Conservation (phyloP, 305 asterid species). For the Caryopteris hybrid region DNA sequence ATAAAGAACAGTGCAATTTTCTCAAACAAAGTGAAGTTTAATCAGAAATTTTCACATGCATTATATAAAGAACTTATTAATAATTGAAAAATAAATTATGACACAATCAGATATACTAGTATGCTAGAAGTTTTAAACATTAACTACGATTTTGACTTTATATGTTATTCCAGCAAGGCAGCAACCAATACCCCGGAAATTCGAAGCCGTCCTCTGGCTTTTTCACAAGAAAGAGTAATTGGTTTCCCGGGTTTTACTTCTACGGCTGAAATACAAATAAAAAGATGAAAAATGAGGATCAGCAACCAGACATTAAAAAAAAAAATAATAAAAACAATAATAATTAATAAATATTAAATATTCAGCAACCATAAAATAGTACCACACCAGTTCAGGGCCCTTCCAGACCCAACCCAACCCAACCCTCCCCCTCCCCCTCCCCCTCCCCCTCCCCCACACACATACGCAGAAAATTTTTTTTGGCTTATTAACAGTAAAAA, state of each 20-base stretch:
- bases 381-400: not conserved
- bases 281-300: not conserved
- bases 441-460: not conserved
- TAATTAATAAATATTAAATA: no score
- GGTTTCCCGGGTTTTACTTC: constrained; percentile 74
- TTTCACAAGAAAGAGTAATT: constrained; percentile 48
- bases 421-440: not conserved
- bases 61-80: no score
- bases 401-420: not conserved
- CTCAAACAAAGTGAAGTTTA: not conserved
- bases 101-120: no score
- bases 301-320: not conserved
- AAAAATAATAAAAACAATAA: no score
- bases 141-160: no score
- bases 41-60: not conserved
- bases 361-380: no score
- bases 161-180: not conserved
- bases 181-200: constrained; percentile 70
- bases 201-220: constrained; percentile 62
- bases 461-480: not conserved
- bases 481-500: not conserved
- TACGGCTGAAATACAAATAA: constrained; percentile 38
- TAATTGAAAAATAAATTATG: no score
- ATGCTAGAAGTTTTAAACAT: not conserved
- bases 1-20: not conserved